Base-by-base conservation (phyloP, 306 rosid species). In the Ochetophila trinervis region DNA sequence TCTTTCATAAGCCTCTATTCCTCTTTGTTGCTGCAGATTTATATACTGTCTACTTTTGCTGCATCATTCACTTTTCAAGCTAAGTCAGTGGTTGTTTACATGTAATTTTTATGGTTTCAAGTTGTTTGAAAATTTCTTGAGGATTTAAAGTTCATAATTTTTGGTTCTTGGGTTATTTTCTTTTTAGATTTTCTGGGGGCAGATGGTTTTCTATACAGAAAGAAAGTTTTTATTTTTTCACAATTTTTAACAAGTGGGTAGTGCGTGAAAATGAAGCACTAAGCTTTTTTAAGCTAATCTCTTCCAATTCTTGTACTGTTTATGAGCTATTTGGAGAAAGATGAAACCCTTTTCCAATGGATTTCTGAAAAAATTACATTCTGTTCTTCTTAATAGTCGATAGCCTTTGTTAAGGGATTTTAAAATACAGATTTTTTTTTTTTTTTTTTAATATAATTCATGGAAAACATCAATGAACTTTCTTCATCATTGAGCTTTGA, bases 401-500 rank as follows among this genome's bases (percentile, higher is more conserved):
- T 67, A 52, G 54, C 57, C 27, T 65, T 27, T 11, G 12, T 34
- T 35, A 56, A 80, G 65, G 36, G 32, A 27, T 27, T 27, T 4
- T 1, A 27, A 27, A 27, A 4, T 27, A 27, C 32, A 27, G n/a
- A n/a, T n/a, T n/a, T n/a, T n/a, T n/a, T n/a, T n/a, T n/a, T n/a
- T n/a, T n/a, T n/a, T n/a, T n/a, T n/a, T n/a, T n/a, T n/a, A n/a
- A n/a, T n/a, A n/a, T 44, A 32, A 63, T 67, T 44, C 55, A 87
- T 87, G 98, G 96, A 92, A 75, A 60, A 63, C 65, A 63, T 76
- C 48, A 85, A 79, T 51, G 98, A 89, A 66, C 79, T 80, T 35
- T 80, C 95, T 8, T 87, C 96, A 42, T 80, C 95, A 68, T 77
- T 85, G 80, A 91, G 90, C 79, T 91, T 91, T 72, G 82, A 85